Evolutionary conservation across 768 basidiomycete genomes (phyloP).

Genomic region (Mycena floridula): DNA sequence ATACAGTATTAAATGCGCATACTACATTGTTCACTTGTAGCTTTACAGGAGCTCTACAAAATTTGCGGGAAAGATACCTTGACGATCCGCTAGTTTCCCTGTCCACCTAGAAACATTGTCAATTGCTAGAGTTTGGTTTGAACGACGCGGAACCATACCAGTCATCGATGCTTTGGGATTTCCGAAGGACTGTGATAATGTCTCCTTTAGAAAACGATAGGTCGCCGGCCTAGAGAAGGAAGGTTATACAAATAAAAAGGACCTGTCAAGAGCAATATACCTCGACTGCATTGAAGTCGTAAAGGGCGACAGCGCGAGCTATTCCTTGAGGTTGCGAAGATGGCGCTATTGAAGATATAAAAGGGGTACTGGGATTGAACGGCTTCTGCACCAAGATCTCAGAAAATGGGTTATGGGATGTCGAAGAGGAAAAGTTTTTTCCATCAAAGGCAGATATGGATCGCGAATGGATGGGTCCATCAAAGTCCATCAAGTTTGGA

Average conservation of each 20-base stretch:
- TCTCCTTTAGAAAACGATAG: conserved; percentile 73
- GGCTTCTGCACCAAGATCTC: neutral
- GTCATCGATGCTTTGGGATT: conserved; percentile 66
- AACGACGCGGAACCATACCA: conserved; percentile 40
- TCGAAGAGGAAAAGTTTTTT: neutral
- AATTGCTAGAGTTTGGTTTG: too few species aligned
- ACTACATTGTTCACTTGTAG: too few species aligned
- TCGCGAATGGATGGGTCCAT: conserved; percentile 6
- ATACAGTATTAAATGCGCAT: too few species aligned
- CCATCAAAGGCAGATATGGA: conserved; percentile 10
- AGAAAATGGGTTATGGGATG: conserved; percentile 4
- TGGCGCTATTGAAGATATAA: conserved; percentile 44
- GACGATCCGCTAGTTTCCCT: conserved; percentile 51
- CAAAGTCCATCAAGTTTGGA: neutral
- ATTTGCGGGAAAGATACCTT: conserved; percentile 79
- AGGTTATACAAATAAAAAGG: conserved; percentile 1
- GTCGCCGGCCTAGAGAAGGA: conserved; percentile 51
- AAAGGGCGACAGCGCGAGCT: conserved; percentile 68
- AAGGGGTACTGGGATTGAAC: conserved; percentile 15
- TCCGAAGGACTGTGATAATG: conserved; percentile 62
- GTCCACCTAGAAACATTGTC: conserved; percentile 68
- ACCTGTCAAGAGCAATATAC: conserved; percentile 26
- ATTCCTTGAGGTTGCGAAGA: conserved; percentile 53
- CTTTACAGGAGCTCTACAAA: conserved; percentile 75
- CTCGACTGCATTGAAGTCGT: conserved; percentile 69